These are phyloP conservation scores for Datura wrightii DNA, from an alignment of 257 asterid species.

Conservation along the genomic window DNA sequence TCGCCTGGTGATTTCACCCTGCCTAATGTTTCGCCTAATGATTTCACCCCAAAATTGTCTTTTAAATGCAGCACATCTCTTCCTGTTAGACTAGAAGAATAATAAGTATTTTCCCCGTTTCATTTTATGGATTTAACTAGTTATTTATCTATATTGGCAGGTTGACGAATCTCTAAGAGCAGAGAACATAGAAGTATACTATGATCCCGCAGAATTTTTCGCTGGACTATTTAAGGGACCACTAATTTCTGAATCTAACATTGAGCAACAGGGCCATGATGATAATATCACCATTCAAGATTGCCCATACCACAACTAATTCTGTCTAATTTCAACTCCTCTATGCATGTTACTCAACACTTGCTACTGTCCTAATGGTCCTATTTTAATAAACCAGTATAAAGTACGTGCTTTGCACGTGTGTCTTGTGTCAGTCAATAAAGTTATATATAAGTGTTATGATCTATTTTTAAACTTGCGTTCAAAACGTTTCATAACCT, in stretches of 20 bases:
- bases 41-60: no score
- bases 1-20: no score
- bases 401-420: no score
- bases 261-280: constrained; percentile 3
- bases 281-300: constrained; percentile 18
- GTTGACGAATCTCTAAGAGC: constrained; percentile 78
- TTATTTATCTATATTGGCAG: constrained; percentile 36
- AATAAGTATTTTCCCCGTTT: no score
- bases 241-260: constrained; percentile 22
- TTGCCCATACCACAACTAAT: constrained; percentile 61
- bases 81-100: no score
- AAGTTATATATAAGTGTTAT: no score
- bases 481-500: no score
- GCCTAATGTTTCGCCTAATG: no score
- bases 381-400: background rate
- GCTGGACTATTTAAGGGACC: constrained; percentile 57
- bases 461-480: no score
- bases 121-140: background rate
- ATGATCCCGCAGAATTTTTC: constrained; percentile 80
- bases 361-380: background rate
- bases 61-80: no score
- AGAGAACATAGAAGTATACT: constrained; percentile 80
- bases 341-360: background rate
- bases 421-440: no score
- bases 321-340: background rate